These are phyloP conservation scores for Coprinopsis cinerea DNA, from an alignment of 768 basidiomycete species.

Conservation along the genomic window DNA sequence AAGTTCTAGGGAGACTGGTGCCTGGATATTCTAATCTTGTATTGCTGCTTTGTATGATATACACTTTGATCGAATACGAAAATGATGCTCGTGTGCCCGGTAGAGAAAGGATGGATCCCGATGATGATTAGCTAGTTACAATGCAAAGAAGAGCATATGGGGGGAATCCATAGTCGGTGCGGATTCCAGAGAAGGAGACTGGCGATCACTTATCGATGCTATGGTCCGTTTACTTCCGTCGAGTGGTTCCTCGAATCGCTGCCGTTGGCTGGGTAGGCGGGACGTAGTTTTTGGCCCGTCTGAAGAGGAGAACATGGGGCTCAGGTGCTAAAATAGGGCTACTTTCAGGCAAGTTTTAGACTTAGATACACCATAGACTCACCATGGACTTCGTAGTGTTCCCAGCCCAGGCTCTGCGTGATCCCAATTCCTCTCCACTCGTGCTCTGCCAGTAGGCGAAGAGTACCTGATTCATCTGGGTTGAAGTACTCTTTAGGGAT, in stretches of 20 bases:
- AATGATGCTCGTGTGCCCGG: neutral
- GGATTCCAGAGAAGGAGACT: neutral
- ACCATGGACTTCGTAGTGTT: constrained; percentile 98
- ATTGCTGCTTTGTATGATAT: neutral
- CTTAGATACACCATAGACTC: constrained; percentile 15
- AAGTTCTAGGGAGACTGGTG: constrained; percentile 48
- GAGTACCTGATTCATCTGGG: constrained; percentile 64
- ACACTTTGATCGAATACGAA: neutral
- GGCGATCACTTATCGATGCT: neutral
- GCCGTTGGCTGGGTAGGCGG: constrained; percentile 42
- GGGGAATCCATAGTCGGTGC: constrained; percentile 1
- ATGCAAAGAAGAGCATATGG: too few relatives aligned
- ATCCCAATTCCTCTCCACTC: constrained; percentile 98
- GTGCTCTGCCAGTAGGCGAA: constrained; percentile 76
- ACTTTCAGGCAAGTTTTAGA: neutral
- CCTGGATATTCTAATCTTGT: constrained; percentile 1
- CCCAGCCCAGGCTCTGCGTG: constrained; percentile 94
- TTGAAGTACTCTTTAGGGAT: constrained; percentile 84
- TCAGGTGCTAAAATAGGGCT: constrained; percentile 59
- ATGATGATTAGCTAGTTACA: too few relatives aligned
- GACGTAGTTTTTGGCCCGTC: constrained; percentile 67
- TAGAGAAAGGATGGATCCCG: too few relatives aligned
- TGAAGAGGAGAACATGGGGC: constrained; percentile 91
- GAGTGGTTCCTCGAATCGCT: constrained; percentile 22
- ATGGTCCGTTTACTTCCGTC: constrained; percentile 32